Percentiles rank a stretch among this genome's conserved stretches.
Evolutionary conservation across 2,329 filamentous ascomycete genomes (phyloP).

Genomic region (Xylariomycetidae sp.): DNA sequence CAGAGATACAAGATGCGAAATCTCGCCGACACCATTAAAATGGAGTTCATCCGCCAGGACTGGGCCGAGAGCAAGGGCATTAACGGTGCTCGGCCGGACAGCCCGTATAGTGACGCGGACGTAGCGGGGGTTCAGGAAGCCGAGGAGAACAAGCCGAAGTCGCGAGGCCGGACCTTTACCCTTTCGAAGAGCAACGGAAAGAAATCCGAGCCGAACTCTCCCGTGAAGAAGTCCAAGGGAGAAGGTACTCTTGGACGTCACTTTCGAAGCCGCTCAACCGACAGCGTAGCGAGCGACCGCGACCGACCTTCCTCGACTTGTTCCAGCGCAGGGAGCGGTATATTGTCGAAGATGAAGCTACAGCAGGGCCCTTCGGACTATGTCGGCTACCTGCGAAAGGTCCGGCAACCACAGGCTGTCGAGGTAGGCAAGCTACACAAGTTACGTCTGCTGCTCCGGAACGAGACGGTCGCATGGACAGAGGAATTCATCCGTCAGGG

Average conservation of each 20-base stretch:
- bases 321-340: constrained; percentile 48
- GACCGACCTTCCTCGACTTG: constrained; percentile 52
- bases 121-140: constrained; percentile 28
- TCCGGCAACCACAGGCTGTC: constrained; percentile 72
- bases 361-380: constrained; percentile 76
- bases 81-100: constrained; percentile 37
- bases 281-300: constrained; percentile 59
- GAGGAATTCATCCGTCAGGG: constrained; percentile 84
- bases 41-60: constrained; percentile 89
- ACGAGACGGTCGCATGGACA: constrained; percentile 94
- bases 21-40: constrained; percentile 83
- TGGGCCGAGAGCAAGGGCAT: constrained; percentile 61
- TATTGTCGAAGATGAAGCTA: constrained; percentile 65
- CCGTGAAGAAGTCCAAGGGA: constrained; percentile 67
- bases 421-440: constrained; percentile 97
- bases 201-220: constrained; percentile 56
- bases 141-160: constrained; percentile 46
- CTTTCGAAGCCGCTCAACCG: constrained; percentile 65
- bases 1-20: constrained; percentile 93
- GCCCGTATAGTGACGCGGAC: constrained; percentile 37
- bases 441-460: constrained; percentile 78
- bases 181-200: constrained; percentile 53
- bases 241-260: constrained; percentile 58
- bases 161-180: constrained; percentile 72
- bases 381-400: constrained; percentile 76